phyloP scores from a whole-genome alignment of 768 basidiomycete genomes.

The Sarcomyxa edulis region DNA sequence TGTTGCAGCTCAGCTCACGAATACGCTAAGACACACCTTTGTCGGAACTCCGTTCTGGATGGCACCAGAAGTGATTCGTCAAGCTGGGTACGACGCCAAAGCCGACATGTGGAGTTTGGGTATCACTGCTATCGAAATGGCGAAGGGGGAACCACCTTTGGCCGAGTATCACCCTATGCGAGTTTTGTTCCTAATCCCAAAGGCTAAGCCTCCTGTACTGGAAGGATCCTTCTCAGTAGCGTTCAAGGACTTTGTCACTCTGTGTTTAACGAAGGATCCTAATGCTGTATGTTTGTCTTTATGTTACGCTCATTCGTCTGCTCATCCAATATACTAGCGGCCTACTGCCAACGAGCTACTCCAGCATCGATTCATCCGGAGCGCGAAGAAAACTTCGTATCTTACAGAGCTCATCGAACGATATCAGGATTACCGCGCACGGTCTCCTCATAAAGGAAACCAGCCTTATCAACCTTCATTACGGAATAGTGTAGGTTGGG shows the following conservation, averaged over 20 bases:
- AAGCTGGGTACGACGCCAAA: slow-evolving; percentile 93
- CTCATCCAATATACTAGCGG: slow-evolving; percentile 46
- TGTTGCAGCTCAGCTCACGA: slow-evolving; percentile 95
- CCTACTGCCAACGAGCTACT: slow-evolving; percentile 89
- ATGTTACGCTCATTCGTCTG: slow-evolving; percentile 6
- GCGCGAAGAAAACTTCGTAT: slow-evolving; percentile 76
- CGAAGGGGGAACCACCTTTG: slow-evolving; percentile 93
- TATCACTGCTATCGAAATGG: slow-evolving; percentile 98
- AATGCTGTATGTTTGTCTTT: slow-evolving; percentile 44
- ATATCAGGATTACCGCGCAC: slow-evolving; percentile 69
- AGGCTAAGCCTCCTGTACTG: slow-evolving; percentile 87
- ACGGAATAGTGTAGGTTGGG: slow-evolving; percentile 61
- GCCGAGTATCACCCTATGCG: slow-evolving; percentile 99
- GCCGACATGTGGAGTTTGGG: slow-evolving; percentile 98
- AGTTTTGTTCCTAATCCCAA: slow-evolving; percentile 95
- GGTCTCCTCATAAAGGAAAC: slow-evolving; percentile 51
- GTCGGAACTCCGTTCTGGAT: slow-evolving; percentile 98
- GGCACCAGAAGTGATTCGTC: slow-evolving; percentile 97
- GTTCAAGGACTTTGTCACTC: slow-evolving; percentile 90
- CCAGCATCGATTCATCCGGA: slow-evolving; percentile 88
- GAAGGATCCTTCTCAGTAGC: slow-evolving; percentile 80
- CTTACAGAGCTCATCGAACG: slow-evolving; percentile 87
- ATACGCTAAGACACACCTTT: slow-evolving; percentile 92
- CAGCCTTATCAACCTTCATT: slow-evolving; percentile 55
- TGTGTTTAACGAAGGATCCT: slow-evolving; percentile 93